Evolutionary conservation across 164 flowering plant species (phyloP).

Genomic region (Santalum album): DNA sequence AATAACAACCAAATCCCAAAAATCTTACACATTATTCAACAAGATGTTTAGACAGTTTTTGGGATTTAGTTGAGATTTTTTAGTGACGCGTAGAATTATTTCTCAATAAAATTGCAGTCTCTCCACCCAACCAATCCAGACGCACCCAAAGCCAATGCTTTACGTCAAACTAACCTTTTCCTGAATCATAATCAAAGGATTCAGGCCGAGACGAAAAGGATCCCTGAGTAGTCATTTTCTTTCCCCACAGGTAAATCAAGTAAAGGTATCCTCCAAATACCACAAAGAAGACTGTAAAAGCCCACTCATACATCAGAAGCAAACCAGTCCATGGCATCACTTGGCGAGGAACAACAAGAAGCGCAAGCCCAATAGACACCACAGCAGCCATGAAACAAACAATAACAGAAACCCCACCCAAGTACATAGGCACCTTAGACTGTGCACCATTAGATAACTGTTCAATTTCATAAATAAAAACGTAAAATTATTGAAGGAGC

Average conservation of each 20-base stretch:
- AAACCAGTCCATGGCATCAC: conserved; percentile 97
- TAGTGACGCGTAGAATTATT: no score
- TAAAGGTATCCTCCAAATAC: conserved; percentile 72
- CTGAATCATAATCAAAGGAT: conserved; percentile 55
- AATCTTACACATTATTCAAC: no score
- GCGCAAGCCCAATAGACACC: conserved; percentile 48
- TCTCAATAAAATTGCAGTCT: no score
- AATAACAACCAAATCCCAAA: no score
- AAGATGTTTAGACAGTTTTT: no score
- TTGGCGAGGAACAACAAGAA: conserved; percentile 80
- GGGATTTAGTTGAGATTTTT: no score
- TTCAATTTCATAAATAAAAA: conserved; percentile 12
- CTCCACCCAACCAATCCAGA: no score
- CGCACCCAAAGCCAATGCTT: not conserved
- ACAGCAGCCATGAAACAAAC: conserved; percentile 55
- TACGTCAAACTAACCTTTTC: conserved; percentile 55
- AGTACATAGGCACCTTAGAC: conserved; percentile 53
- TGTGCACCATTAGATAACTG: conserved; percentile 43
- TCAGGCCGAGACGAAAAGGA: conserved; percentile 35
- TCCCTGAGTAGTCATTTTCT: conserved; percentile 36
- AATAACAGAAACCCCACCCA: conserved; percentile 63
- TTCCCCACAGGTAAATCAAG: conserved; percentile 64
- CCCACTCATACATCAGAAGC: conserved; percentile 88
- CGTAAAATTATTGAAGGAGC: no score
- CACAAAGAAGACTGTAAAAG: conserved; percentile 54